These are phyloP conservation scores for Aureobasidium mangrovei DNA, from an alignment of 2,329 filamentous ascomycete species.

Conservation along the genomic window DNA sequence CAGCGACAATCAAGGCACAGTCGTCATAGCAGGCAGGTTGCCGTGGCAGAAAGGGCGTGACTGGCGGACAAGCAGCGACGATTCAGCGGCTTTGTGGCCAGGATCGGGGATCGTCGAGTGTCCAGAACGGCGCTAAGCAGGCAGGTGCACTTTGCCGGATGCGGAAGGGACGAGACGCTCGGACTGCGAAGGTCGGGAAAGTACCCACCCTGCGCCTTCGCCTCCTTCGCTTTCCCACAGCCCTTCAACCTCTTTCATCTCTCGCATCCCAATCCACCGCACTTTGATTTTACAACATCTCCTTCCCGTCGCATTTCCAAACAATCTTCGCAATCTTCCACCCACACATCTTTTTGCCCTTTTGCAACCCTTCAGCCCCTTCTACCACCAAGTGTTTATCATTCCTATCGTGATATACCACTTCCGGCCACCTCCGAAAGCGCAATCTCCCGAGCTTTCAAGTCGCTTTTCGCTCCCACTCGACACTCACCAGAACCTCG, in stretches of 20 bases:
- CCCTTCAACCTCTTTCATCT: conserved; percentile 7
- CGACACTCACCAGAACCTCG: conserved; percentile 10
- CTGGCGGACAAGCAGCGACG: not conserved
- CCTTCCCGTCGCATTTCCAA: conserved; percentile 6
- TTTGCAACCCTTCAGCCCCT: not conserved
- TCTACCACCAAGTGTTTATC: not conserved
- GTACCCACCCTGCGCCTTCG: not conserved
- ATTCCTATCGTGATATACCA: conserved; percentile 15
- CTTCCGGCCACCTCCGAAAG: conserved; percentile 16
- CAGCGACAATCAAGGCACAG: not conserved
- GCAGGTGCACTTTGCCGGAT: not conserved
- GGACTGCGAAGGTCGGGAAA: not conserved
- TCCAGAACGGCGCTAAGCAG: not conserved
- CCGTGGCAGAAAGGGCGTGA: conserved; percentile 9
- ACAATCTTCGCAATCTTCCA: not conserved
- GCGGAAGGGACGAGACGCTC: not conserved
- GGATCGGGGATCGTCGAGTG: conserved; percentile 3
- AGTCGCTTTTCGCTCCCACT: conserved; percentile 12
- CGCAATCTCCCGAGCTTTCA: conserved; percentile 14
- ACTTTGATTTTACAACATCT: not conserved
- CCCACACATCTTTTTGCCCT: conserved; percentile 7
- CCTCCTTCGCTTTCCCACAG: conserved; percentile 8
- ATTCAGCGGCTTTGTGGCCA: conserved; percentile 9
- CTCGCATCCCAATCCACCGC: conserved; percentile 3
- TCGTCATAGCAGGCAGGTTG: conserved; percentile 11